Evolutionary conservation across 257 asterid genomes (phyloP), one percentile per base, ranked within the genome.

Genomic region (Primulina eburnea): DNA sequence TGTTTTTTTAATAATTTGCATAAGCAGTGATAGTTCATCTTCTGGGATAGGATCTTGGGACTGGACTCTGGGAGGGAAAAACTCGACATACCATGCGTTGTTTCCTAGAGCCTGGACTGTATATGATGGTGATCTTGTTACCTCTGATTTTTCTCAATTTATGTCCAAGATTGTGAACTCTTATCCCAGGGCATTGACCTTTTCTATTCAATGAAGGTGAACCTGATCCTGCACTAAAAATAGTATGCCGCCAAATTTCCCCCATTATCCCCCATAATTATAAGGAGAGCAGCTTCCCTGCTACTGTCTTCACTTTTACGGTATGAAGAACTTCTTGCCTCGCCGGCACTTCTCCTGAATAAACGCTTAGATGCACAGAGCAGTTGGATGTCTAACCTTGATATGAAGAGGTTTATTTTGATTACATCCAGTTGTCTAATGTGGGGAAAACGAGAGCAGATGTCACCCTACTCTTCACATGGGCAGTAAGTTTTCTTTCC

Each of bases 61-160:
- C 86, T 94, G 99, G 99, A 85, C 78, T 50, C 84, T 94, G 67
- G 77, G 73, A 53, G 99, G 99, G 53, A 69, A 76, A 66, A 77
- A 77, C 30, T 94, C 89, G 33, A 85, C 96, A 17, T 94, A 91
- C 86, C 97, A 94, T 91, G 99, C 93, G 59, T 73, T 94, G 81
- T 94, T 68, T 80, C 99, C 99, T 5, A 88, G 99, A 82, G 84
- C 99, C n/a, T 94, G 99, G 99, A 94, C 99, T 34, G 95, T 87
- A 33, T 91, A 91, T 68, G 90, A 91, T 71, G 97, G 97, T 94
- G 86, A 72, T 68, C 11, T 35, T 6, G 50, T 38, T 38, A 8
- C 50, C 16, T 38, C 50, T 38, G 50, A 38, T 38, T 38, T 38
- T 38, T 38, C 50, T 38, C 50, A 38, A 38, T 38, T 10, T 38